phyloP scores from a whole-genome alignment of 108 stramenopile species.

The Pseudonitzschia multiseries region DNA sequence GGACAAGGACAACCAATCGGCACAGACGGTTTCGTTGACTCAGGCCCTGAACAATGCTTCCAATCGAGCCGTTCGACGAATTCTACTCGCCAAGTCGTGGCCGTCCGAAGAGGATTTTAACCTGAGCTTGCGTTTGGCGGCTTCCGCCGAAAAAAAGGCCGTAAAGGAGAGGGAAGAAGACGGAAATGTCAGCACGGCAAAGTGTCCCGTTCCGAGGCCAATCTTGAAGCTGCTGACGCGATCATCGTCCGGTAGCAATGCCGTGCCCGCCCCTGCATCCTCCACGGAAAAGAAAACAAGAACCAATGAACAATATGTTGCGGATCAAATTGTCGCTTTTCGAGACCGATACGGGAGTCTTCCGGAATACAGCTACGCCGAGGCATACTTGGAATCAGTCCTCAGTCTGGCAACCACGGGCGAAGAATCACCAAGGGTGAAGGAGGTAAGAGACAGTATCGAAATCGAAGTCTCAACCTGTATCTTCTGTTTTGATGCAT shows the following conservation, averaged over 20 bases:
- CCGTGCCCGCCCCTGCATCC: constrained; percentile 1
- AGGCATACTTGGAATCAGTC: constrained; percentile 80
- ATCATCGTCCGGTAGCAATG: constrained; percentile 9
- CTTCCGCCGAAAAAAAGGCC: constrained; percentile 34
- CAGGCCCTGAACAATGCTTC: constrained; percentile 80
- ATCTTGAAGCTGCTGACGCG: constrained; percentile 80
- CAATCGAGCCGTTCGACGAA: constrained; percentile 79
- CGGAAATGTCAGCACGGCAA: constrained; percentile 33
- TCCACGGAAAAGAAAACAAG: constrained; percentile 23
- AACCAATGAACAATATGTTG: constrained; percentile 68
- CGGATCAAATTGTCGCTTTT: constrained; percentile 68
- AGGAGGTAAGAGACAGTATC: constrained; percentile 41
- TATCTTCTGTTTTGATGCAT: not conserved
- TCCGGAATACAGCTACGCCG: constrained; percentile 66
- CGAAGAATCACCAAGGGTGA: constrained; percentile 67
- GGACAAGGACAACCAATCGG: constrained; percentile 8
- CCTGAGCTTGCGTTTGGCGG: constrained; percentile 61
- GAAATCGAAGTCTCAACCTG: not conserved
- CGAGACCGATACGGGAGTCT: constrained; percentile 56
- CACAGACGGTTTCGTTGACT: constrained; percentile 62
- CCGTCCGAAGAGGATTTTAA: constrained; percentile 85
- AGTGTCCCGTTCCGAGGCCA: constrained; percentile 86
- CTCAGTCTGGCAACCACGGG: constrained; percentile 78
- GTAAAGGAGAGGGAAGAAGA: constrained; percentile 21
- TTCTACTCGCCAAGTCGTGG: constrained; percentile 78